Base-by-base conservation (phyloP, 352 stramenopile species). In the Globisporangium iwayamae region DNA sequence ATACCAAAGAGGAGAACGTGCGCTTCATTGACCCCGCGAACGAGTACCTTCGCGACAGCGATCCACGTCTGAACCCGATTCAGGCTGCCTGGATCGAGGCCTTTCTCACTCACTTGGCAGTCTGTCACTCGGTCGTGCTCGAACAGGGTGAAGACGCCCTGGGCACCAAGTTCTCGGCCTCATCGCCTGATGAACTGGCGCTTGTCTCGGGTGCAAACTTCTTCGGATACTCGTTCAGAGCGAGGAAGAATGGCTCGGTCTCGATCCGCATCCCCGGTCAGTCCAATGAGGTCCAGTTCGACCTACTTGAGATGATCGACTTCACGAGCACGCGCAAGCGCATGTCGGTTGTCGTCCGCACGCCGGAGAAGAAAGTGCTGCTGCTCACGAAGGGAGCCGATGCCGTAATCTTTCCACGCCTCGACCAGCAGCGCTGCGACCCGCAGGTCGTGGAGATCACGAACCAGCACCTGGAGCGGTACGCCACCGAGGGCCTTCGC, bases 281-380 rank as follows among this genome's bases (percentile, higher is more conserved):
- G 0, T 53, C 58, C 13, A 32, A 72, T 25, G 82, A 87, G 18
- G 66, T 85, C 2, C 64, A 76, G n/a, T 97, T 90, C 60, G 77
- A 93, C 38, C 72, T 98, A 32, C 79, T 99, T 43, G 93, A 98
- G 47, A 89, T 99, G 62, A 98, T 99, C 68, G 97, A 99, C 65
- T 99, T 99, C 74, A 97, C 98, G 56, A 98, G 91, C 56, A 90
- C 97, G n/a, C 81, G 97, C 32, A 99, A 99, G 76, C 81, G 98
- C 56, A 99, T 99, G 97, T 99, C 94, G 5, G 96, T 99, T 20
- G 73, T 99, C n/a, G 85, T 99, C 13, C 79, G 94, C 43, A 86
- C 81, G 0, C 78, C 79, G 0, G 82, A 90, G 47, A 78, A 80
- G 46, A 75, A 79, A 9, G 68, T 94, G 2, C 59, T 93, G 67